Conservation (phyloP, 2,329 filamentous ascomycete genomes). For the Ascochyta fabae region DNA sequence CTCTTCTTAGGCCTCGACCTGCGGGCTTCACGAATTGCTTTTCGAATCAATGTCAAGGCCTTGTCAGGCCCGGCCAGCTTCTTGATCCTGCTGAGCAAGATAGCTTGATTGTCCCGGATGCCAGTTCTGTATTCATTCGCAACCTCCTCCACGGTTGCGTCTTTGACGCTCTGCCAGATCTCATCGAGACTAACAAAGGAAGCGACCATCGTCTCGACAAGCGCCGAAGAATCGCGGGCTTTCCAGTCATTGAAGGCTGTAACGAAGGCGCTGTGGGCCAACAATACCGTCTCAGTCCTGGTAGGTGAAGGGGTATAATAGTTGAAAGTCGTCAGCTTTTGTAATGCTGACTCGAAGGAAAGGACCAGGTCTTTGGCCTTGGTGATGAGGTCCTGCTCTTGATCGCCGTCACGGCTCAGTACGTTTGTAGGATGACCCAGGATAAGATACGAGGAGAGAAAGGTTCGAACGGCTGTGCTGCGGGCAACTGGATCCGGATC, state of each 20-base stretch:
- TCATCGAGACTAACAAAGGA: slow-evolving; percentile 85
- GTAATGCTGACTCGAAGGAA: slow-evolving; percentile 76
- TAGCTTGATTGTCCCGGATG: slow-evolving; percentile 80
- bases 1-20: slow-evolving; percentile 69
- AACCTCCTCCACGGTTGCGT: slow-evolving; percentile 75
- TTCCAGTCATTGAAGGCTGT: slow-evolving; percentile 86
- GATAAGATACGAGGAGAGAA: slow-evolving; percentile 80
- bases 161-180: slow-evolving; percentile 83
- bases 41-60: slow-evolving; percentile 75
- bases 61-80: slow-evolving; percentile 74
- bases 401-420: slow-evolving; percentile 73
- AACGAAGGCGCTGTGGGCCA: slow-evolving; percentile 75
- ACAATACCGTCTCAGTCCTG: slow-evolving; percentile 67
- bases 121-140: slow-evolving; percentile 79
- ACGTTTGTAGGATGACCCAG: slow-evolving; percentile 80
- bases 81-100: slow-evolving; percentile 80
- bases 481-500: slow-evolving; percentile 66
- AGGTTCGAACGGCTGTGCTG: slow-evolving; percentile 73
- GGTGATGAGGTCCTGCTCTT: slow-evolving; percentile 73
- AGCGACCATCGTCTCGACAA: slow-evolving; percentile 85
- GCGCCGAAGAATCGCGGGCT: slow-evolving; percentile 75
- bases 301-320: slow-evolving; percentile 70
- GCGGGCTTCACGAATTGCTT: slow-evolving; percentile 75
- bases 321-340: slow-evolving; percentile 69
- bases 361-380: slow-evolving; percentile 80